These are phyloP conservation scores for Ensete glaucum DNA, from an alignment of 176 grass and related monocot genomes.

Conservation along the genomic window DNA sequence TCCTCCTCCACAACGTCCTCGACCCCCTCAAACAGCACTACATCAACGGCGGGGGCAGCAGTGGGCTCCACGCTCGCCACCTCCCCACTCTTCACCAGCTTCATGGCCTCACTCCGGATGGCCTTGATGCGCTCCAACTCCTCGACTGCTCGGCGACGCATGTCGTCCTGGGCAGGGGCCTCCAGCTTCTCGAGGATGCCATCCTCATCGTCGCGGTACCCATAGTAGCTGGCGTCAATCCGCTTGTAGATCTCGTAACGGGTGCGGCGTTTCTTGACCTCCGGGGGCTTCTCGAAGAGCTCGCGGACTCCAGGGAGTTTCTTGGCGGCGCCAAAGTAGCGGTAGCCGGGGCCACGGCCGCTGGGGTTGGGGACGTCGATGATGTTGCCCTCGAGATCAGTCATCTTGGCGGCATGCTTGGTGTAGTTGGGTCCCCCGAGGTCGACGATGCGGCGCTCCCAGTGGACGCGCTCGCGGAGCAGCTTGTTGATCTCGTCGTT, in stretches of 20 bases:
- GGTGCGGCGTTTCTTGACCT: conserved; percentile 59
- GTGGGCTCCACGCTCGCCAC: conserved; percentile 36
- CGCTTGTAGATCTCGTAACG: conserved; percentile 95
- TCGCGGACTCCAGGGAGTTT: conserved; percentile 85
- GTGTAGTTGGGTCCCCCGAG: conserved; percentile 83
- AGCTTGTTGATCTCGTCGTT: conserved; percentile 99
- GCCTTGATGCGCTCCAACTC: conserved; percentile 70
- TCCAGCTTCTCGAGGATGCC: conserved; percentile 81
- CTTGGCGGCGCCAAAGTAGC: conserved; percentile 93
- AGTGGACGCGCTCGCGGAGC: conserved; percentile 87
- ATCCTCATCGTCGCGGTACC: conserved; percentile 91
- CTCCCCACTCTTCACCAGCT: conserved; percentile 67
- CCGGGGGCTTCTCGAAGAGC: conserved; percentile 93
- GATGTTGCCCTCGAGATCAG: conserved; percentile 93
- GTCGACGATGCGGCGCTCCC: conserved; percentile 86
- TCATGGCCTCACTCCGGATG: conserved; percentile 76
- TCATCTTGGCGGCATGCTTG: conserved; percentile 61
- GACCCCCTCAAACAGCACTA: conserved; percentile 78
- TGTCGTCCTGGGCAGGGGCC: conserved; percentile 51
- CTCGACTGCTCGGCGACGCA: conserved; percentile 36
- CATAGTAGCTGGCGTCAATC: conserved; percentile 83
- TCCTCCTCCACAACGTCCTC: conserved; percentile 98
- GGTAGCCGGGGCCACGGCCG: conserved; percentile 77
- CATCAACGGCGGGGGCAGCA: conserved; percentile 27
- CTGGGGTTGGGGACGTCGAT: conserved; percentile 84